These are phyloP conservation scores for Candida montana DNA, from an alignment of 805 yeast species.

Conservation along the genomic window DNA sequence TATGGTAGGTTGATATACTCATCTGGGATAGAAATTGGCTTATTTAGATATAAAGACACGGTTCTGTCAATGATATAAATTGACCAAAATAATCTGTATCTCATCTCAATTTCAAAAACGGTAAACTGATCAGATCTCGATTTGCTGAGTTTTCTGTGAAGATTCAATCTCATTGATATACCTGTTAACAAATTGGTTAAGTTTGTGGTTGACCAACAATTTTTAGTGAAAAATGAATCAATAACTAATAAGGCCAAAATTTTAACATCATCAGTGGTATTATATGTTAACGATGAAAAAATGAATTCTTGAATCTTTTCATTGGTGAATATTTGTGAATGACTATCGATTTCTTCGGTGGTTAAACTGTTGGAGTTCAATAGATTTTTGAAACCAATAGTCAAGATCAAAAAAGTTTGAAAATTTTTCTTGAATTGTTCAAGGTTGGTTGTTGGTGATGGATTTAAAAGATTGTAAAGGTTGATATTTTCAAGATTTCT, in stretches of 20 bases:
- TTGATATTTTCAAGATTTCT: constrained; percentile 10
- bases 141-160: constrained; percentile 33
- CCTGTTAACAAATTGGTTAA: constrained; percentile 45
- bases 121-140: constrained; percentile 12
- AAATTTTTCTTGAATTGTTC: constrained; percentile 11
- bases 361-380: constrained; percentile 9
- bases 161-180: constrained; percentile 39
- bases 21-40: constrained; percentile 46
- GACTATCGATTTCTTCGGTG: constrained; percentile 8
- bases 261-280: constrained; percentile 38
- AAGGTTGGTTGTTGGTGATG: constrained; percentile 5
- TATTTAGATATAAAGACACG: constrained; percentile 45
- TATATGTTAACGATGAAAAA: constrained; percentile 27
- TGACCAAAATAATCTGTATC: constrained; percentile 46
- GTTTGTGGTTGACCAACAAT: constrained; percentile 51
- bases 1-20: constrained; percentile 44
- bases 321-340: constrained; percentile 10
- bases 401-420: constrained; percentile 15
- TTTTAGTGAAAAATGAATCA: constrained; percentile 48
- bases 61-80: constrained; percentile 45
- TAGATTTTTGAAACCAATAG: constrained; percentile 19
- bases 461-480: constrained; percentile 16
- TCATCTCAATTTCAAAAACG: constrained; percentile 31
- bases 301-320: constrained; percentile 6
- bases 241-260: constrained; percentile 43